Evolutionary conservation across 164 flowering plant species (phyloP), one percentile per base, ranked within the genome.

Genomic region (Brasenia schreberi): DNA sequence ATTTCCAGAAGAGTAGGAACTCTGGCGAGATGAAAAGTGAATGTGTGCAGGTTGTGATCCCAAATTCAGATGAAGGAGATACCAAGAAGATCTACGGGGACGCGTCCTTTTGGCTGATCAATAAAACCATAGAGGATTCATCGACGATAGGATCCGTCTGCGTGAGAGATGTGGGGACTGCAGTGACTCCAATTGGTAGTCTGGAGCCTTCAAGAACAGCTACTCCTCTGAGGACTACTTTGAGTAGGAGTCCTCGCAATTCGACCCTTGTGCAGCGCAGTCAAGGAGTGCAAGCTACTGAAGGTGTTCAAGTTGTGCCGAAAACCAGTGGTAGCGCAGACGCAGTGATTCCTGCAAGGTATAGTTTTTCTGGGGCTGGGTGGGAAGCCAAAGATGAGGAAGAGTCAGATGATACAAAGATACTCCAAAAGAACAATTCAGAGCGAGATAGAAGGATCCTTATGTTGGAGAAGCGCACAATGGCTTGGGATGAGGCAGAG

Each of bases 401-500:
- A 63, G 27, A 23, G 27, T 16, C 67, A 4, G 72, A 68, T 60
- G 70, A 69, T 42, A 23, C 62, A 60, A 71, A 62, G 52, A 53
- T 64, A 7, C 7, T 42, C 18, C 80, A 71, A 44, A 69, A 74
- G 42, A 74, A 62, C 18, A 71, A 66, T 65, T 39, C 58, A 12
- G 87, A 78, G 67, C 77, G 76, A 63, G 72, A 70, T 19, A 73
- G 68, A 61, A 81, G 76, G 68, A 14, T 74, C 66, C 82, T 68
- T 75, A 75, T 88, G 56, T 67, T 92, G 44, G 96, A 92, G 75
- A 74, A 73, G 6, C 72, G 90, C 66, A 96, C 98, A 6, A 73
- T 79, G 74, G 98, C 97, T 65, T 92, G 98, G 98, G 98, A 90
- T 69, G 98, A 93, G 78, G 98, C 96, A 0, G 96, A 90, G 27